Evolutionary conservation across 2,329 filamentous ascomycete genomes (phyloP), one percentile per base, ranked within the genome.

Genomic region (Alternaria infectoria): DNA sequence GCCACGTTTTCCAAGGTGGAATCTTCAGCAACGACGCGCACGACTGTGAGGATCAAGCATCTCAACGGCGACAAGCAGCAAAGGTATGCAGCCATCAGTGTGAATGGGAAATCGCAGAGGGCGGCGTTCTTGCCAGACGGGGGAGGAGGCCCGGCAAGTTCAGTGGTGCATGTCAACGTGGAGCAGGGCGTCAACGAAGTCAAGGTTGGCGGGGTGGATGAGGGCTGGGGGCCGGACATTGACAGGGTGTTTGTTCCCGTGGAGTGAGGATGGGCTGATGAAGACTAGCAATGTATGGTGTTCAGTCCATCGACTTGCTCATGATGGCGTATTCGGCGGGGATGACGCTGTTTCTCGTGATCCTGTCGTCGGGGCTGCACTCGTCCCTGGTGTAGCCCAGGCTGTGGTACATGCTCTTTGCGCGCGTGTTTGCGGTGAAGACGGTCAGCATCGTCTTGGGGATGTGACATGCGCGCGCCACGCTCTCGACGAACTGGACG

Each of bases 371-470:
- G 15, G 87, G 87, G 15, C 84, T 87, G 64, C 79, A 83, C 55
- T 83, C 83, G 71, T 89, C 87, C 62, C 83, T 80, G 11, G 47
- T 69, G 68, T 85, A 89, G 4, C 90, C 90, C 12, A 88, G 76
- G 64, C 82, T 86, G 50, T 82, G 77, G 77, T 93, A 93, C 69
- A 93, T 90, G 3, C 69, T 73, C 44, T 86, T 79, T 0, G 86
- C 91, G 3, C 79, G 78, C 30, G 78, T 68, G 73, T 93, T 93
- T 64, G 83, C 83, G 55, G 85, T 78, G 73, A 92, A 93, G 72
- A 90, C 91, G 1, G 90, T 93, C 71, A 93, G 81, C 91, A 93
- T 93, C 49, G 88, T 83, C 78, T 93, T 93, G 21, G 82, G 78
- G 49, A 91, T 83, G 1, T 83, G 82, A 21, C 90, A 84, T 57